A percentile compares a stretch with the other conserved stretches of the same genome.
These are phyloP conservation scores for Schoenoplectus tabernaemontani DNA, from an alignment of 202 grass and related monocot species.

Conservation along the genomic window DNA sequence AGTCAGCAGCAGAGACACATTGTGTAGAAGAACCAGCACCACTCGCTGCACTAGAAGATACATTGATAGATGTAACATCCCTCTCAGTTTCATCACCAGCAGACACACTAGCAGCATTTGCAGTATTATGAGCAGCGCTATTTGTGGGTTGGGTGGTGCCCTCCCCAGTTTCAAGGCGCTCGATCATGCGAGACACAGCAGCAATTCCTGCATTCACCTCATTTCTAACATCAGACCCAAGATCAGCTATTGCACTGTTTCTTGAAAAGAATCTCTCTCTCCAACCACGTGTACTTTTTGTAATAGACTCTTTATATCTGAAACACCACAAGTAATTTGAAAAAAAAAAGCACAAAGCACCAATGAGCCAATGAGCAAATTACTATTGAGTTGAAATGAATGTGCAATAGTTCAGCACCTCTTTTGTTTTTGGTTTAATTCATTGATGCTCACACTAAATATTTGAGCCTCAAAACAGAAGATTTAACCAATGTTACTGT, in stretches of 20 bases:
- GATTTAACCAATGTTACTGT: neutral
- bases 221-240: slow-evolving; percentile 76
- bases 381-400: neutral
- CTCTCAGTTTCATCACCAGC: slow-evolving; percentile 14
- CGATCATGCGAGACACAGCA: slow-evolving; percentile 71
- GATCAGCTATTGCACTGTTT: slow-evolving; percentile 48
- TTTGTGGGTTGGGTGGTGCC: slow-evolving; percentile 22
- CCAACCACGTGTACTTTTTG: slow-evolving; percentile 71
- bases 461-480: neutral
- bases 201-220: slow-evolving; percentile 73
- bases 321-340: slow-evolving; percentile 10
- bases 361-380: neutral
- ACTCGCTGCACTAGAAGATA: slow-evolving; percentile 15
- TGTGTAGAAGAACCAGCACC: slow-evolving; percentile 29
- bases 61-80: neutral
- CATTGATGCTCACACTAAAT: neutral
- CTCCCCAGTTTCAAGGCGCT: slow-evolving; percentile 48
- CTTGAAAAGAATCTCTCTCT: slow-evolving; percentile 65
- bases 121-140: neutral
- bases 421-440: neutral
- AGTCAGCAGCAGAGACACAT: slow-evolving; percentile 45
- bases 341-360: neutral
- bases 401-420: neutral
- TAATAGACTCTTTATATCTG: slow-evolving; percentile 81
- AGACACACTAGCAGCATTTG: neutral